Base-by-base conservation (phyloP, 129 eudicot genomes). In the Saussurea involucrata region DNA sequence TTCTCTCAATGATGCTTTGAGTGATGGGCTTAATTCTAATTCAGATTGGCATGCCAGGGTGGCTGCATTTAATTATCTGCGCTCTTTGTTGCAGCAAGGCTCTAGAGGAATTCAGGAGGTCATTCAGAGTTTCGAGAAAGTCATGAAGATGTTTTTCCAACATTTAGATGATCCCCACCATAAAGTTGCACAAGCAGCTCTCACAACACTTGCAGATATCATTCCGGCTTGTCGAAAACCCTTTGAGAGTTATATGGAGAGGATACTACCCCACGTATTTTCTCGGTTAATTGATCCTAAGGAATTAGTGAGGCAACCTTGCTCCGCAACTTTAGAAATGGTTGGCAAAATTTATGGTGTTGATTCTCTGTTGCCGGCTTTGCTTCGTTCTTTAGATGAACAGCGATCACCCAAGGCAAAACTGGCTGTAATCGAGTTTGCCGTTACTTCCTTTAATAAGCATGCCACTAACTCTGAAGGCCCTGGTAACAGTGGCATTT, bases 151-250 rank as follows among this genome's bases (percentile, higher is more conserved):
- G 75, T 95, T 91, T 80, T 95, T 95, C 78, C 92, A 88, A 87
- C 97, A 95, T 72, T 80, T 95, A 81, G 96, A 91, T 83, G 99
- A 95, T 81, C 99, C 99, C 8, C 99, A 95, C 80, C 99, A 95
- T 78, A 95, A 95, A 88, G 99, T 95, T 66, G 99, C 98, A 33
- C 99, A 95, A 73, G 99, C 99, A 20, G 97, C 99, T 53, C 87
- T 95, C 33, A 91, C 89, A 55, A 88, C 99, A 34, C 99, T 92
- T 78, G 97, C 97, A 22, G 99, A 95, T 63, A 83, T 95, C 63
- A 95, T 95, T 49, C 96, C 99, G 15, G 82, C 97, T 72, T 95
- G 99, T 79, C 82, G 88, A 74, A 95, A 87, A 88, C 94, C 92
- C 13, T 95, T 95, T 71, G 99, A 95, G 81, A 89, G 91, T 86